phyloP scores from a whole-genome alignment of 2,329 filamentous ascomycete species.

The Paecilomyces formosus region DNA sequence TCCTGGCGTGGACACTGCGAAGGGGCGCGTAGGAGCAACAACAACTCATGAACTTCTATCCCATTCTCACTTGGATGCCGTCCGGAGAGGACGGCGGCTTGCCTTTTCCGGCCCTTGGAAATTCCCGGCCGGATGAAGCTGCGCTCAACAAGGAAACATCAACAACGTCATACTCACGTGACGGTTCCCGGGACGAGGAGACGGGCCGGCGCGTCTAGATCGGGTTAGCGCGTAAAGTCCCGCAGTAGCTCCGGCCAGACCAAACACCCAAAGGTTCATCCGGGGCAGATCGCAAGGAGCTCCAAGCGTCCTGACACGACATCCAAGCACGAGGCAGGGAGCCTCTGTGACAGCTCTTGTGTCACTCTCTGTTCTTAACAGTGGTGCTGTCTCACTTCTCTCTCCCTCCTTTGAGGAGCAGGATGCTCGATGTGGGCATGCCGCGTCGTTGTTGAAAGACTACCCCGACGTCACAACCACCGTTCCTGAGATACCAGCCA shows the following conservation, averaged over 20 bases:
- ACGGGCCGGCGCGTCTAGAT: neutral
- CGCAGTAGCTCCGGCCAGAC: neutral
- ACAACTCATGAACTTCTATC: neutral
- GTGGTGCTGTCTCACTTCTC: neutral
- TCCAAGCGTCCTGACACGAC: neutral
- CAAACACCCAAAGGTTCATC: neutral
- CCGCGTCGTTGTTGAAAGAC: neutral
- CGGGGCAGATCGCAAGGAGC: neutral
- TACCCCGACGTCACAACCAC: conserved; percentile 13
- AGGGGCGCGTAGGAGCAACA: conserved; percentile 3
- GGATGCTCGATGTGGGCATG: neutral
- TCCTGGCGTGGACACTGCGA: conserved; percentile 17
- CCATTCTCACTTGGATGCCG: neutral
- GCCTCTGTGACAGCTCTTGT: conserved; percentile 9
- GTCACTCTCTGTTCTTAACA: neutral
- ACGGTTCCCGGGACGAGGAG: neutral
- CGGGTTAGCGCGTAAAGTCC: neutral
- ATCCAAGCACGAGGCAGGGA: conserved; percentile 11
- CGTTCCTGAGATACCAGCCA: conserved; percentile 7
- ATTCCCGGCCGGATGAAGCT: neutral
- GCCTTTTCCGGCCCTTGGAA: neutral
- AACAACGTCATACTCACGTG: neutral
- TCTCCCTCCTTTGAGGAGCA: neutral
- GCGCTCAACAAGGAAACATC: neutral
- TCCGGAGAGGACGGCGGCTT: neutral